phyloP scores from a whole-genome alignment of 2,329 filamentous ascomycete genomes.

The Colletotrichum siamense region DNA sequence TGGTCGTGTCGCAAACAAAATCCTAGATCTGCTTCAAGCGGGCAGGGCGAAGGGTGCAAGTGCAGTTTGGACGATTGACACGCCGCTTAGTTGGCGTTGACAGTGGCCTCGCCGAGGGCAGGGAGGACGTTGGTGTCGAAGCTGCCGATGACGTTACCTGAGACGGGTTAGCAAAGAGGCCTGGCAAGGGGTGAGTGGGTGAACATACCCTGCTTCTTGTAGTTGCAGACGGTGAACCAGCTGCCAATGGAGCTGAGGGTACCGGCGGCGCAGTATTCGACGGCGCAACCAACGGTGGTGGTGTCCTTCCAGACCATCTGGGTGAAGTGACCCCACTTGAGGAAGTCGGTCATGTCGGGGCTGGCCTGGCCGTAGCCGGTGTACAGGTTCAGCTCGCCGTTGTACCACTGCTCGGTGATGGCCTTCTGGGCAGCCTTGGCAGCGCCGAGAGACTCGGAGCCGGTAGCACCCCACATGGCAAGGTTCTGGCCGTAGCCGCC shows the following conservation, averaged over 20 bases:
- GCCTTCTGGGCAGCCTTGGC: constrained; percentile 66
- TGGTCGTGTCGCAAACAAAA: constrained; percentile 13
- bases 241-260: constrained; percentile 57
- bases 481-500: constrained; percentile 92
- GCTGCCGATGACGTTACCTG: constrained; percentile 58
- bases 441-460: constrained; percentile 49
- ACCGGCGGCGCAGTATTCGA: constrained; percentile 68
- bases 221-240: constrained; percentile 92
- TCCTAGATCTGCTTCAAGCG: constrained; percentile 4
- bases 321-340: constrained; percentile 64
- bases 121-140: constrained; percentile 56
- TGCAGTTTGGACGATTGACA: constrained; percentile 3
- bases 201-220: constrained; percentile 71
- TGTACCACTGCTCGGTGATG: constrained; percentile 89
- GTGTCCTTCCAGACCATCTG: constrained; percentile 48
- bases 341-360: constrained; percentile 68
- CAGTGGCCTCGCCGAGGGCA: constrained; percentile 40
- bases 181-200: neutral
- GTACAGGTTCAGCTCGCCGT: constrained; percentile 68
- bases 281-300: constrained; percentile 59
- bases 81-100: constrained; percentile 24
- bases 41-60: constrained; percentile 7
- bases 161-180: constrained; percentile 13
- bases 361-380: constrained; percentile 63
- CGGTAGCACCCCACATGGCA: constrained; percentile 62